Base-by-base conservation (phyloP, 2,329 filamentous ascomycete species). In the Claviceps maximensis region DNA sequence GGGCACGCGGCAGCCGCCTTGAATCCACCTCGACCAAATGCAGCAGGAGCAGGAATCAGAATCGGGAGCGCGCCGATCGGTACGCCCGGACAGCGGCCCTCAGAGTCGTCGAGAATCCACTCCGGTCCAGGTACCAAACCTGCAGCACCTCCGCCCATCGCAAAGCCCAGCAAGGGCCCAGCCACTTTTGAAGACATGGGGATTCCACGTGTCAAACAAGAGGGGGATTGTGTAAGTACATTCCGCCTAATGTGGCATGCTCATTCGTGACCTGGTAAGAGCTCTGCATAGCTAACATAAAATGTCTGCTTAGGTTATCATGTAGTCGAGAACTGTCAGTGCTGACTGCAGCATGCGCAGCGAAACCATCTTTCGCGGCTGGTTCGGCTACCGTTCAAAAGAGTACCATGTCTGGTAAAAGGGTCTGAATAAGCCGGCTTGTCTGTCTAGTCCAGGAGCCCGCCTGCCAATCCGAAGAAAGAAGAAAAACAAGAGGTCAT, bases 111-210 rank as follows among this genome's bases (percentile, higher is more conserved):
- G 12, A 56, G 38, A 19, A 44, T 50, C 8, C 27, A 29, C 40
- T 54, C 62, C 55, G 55, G 60, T 58, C 49, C 61, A 45, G 57
- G 61, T 55, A 50, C 63, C 55, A 68, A 61, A 42, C 65, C 57
- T 53, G 60, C 61, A 55, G 60, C 64, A 44, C 60, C 67, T 17
- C 59, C 21, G 59, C 61, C 23, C 60, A 17, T 63, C n/a, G 60
- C 67, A 45, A 67, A 69, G n/a, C 66, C 69, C 3, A 70, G 72
- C 49, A 87, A 89, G 64, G 93, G 91, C 12, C 91, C 93, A 1
- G 88, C 93, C 61, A 97, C 93, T 0, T 98, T 98, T 67, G 91
- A 96, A 65, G 90, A 94, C 65, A 98, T 98, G 93, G 93, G 93
- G 41, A 91, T 98, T 61, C 88, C 89, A 7, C 79, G 83, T 62